These are phyloP conservation scores for Kingdonia uniflora DNA, from an alignment of 164 flowering plant species.

Conservation along the genomic window DNA sequence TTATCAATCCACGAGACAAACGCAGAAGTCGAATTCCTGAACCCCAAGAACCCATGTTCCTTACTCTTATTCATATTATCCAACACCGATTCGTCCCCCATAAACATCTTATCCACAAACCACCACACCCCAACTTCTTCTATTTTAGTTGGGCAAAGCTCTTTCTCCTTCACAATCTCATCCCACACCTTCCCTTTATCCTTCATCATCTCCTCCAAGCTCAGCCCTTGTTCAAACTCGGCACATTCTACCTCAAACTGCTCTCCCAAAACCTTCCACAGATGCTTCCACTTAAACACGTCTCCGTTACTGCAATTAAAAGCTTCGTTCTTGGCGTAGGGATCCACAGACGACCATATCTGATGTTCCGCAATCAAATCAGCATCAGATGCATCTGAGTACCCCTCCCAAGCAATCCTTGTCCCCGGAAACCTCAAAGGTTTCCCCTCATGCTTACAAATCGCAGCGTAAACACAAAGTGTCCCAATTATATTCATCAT, in stretches of 20 bases:
- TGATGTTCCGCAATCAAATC: slow-evolving; percentile 83
- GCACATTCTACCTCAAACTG: slow-evolving; percentile 49
- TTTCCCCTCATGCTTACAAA: slow-evolving; percentile 55
- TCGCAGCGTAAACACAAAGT: slow-evolving; percentile 63
- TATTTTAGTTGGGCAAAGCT: slow-evolving; percentile 33
- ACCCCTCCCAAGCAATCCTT: slow-evolving; percentile 48
- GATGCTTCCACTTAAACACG: slow-evolving; percentile 76
- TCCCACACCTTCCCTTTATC: slow-evolving; percentile 61
- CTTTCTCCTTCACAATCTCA: slow-evolving; percentile 59
- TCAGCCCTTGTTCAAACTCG: slow-evolving; percentile 33
- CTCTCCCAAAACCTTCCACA: slow-evolving; percentile 69
- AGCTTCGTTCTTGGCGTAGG: slow-evolving; percentile 64
- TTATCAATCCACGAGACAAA: slow-evolving; percentile 62
- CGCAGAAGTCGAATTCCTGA: slow-evolving; percentile 51
- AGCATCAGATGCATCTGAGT: slow-evolving; percentile 48
- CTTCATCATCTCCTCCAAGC: slow-evolving; percentile 55
- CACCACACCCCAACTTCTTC: slow-evolving; percentile 64
- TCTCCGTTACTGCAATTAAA: slow-evolving; percentile 74
- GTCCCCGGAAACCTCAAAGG: slow-evolving; percentile 56
- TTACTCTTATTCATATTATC: slow-evolving; percentile 73
- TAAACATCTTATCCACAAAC: slow-evolving; percentile 39
- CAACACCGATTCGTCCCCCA: slow-evolving; percentile 9
- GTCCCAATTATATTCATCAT: slow-evolving; percentile 59
- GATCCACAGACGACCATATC: slow-evolving; percentile 81
- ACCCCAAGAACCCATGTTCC: slow-evolving; percentile 80